Evolutionary conservation across 257 asterid genomes (phyloP).

Genomic region (Solanum raphanifolium): DNA sequence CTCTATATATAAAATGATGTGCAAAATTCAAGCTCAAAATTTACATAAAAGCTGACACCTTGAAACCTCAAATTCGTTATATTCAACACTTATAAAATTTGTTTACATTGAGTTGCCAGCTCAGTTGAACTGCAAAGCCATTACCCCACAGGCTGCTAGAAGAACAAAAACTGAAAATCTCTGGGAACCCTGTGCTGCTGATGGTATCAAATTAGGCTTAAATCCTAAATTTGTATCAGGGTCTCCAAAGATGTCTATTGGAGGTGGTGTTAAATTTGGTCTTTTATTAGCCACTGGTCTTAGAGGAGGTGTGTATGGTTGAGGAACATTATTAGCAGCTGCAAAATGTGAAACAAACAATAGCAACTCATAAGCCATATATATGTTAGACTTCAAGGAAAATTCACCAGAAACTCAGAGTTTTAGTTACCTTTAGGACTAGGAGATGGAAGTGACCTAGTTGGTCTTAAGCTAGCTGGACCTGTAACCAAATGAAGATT

Average conservation of each 20-base stretch:
- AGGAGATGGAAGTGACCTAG: neutral
- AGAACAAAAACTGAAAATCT: constrained; percentile 13
- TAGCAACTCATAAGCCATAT: neutral
- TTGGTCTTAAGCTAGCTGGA: neutral
- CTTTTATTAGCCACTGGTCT: constrained; percentile 8
- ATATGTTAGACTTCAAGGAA: neutral
- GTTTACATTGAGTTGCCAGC: neutral
- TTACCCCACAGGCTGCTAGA: constrained; percentile 19
- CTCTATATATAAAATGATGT: neutral
- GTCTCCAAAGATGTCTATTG: neutral
- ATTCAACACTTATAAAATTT: neutral
- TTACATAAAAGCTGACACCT: neutral
- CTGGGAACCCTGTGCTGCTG: constrained; percentile 25
- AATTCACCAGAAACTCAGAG: neutral
- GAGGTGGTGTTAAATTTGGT: constrained; percentile 8
- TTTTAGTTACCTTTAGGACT: neutral
- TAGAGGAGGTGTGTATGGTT: neutral
- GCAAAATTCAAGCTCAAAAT: neutral
- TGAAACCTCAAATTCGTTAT: neutral
- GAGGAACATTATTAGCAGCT: constrained; percentile 7
- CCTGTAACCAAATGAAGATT: neutral
- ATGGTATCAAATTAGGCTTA: constrained; percentile 33
- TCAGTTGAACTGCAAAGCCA: constrained; percentile 18
- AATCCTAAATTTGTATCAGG: constrained; percentile 33
- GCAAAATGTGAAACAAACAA: neutral